A percentile compares a stretch with the other conserved stretches of the same genome.
These are phyloP conservation scores for Chrysanthemum makinoi DNA, from an alignment of 129 eudicot species.

Conservation along the genomic window DNA sequence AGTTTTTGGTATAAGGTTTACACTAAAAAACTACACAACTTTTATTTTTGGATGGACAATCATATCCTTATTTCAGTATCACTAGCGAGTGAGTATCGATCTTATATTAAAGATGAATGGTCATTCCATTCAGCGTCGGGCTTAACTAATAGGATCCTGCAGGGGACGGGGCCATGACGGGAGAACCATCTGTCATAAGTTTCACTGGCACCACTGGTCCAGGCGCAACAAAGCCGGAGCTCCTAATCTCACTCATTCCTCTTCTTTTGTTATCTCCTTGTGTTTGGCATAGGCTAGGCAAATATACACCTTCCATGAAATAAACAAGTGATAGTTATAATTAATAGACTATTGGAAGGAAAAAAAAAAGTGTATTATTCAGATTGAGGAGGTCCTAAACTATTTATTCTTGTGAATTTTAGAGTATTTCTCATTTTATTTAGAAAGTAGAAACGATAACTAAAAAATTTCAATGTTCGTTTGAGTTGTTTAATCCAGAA, in stretches of 20 bases:
- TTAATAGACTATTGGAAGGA: no score
- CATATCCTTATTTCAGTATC: background rate
- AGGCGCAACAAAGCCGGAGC: constrained; percentile 62
- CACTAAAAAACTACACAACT: background rate
- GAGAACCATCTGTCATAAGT: constrained; percentile 13
- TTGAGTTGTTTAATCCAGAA: background rate
- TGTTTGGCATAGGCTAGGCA: constrained; percentile 64
- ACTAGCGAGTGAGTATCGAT: background rate
- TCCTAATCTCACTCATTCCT: constrained; percentile 72
- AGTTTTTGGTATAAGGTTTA: background rate
- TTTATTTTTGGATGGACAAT: background rate
- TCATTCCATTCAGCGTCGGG: background rate
- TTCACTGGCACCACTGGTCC: constrained; percentile 36
- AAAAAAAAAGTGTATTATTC: no score
- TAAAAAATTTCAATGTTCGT: background rate
- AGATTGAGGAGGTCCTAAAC: no score
- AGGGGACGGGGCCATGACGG: background rate
- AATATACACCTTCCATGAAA: constrained; percentile 54
- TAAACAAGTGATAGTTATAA: background rate
- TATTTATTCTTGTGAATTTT: no score
- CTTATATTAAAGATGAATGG: background rate
- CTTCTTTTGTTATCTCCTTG: constrained; percentile 52
- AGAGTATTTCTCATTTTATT: no score
- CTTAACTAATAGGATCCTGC: background rate
- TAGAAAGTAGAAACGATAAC: no score